Conservation (phyloP, 257 asterid species). For the Ophiorrhiza pumila region DNA sequence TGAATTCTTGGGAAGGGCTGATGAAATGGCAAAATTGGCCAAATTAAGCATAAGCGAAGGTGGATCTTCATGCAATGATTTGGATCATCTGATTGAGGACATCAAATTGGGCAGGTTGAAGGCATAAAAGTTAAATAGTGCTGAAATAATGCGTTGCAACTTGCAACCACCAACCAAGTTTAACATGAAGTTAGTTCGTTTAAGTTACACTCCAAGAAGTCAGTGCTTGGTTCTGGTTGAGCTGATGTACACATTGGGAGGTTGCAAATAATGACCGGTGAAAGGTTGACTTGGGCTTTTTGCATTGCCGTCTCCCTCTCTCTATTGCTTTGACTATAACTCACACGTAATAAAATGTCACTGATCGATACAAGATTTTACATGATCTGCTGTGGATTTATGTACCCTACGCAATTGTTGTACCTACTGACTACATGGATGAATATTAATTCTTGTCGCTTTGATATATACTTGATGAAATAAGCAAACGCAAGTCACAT, state of each 20-base stretch:
- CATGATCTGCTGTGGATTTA: not conserved
- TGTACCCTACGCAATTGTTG: not conserved
- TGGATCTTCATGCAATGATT: conserved; percentile 44
- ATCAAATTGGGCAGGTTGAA: conserved; percentile 3
- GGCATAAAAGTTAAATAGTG: not conserved
- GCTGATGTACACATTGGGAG: too few species aligned
- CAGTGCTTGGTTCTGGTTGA: too few species aligned
- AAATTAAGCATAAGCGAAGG: conserved; percentile 35
- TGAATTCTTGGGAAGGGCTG: conserved; percentile 40
- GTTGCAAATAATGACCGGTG: not conserved
- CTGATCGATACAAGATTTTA: too few species aligned
- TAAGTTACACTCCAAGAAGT: too few species aligned
- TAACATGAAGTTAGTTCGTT: not conserved
- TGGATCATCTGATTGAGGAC: conserved; percentile 39
- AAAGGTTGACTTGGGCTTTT: not conserved
- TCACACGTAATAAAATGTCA: too few species aligned
- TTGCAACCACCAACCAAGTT: not conserved
- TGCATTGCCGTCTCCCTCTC: too few species aligned
- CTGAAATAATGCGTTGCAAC: too few species aligned
- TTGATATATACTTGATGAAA: too few species aligned
- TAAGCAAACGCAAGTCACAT: too few species aligned
- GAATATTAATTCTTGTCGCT: too few species aligned
- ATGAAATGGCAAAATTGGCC: conserved; percentile 40
- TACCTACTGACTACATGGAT: not conserved
- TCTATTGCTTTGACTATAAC: not conserved